Base-by-base conservation (phyloP, 306 rosid species). In the Gillenia trifoliata region DNA sequence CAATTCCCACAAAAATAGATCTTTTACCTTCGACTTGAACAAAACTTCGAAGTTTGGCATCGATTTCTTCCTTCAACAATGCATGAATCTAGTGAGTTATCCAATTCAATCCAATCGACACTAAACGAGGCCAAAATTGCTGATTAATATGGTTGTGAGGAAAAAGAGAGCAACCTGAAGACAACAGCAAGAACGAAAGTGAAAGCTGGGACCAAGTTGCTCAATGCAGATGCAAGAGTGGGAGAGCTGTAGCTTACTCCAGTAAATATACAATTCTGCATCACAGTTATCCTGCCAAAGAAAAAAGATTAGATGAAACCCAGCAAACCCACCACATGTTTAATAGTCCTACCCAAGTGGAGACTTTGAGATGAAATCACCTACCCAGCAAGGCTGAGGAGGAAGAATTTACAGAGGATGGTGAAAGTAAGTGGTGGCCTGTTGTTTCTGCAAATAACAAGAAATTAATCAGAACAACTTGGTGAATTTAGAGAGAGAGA, bases 171-270 rank as follows among this genome's bases (percentile, higher is more conserved):
- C 36, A 61, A 85, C 90, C 87, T 78, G 85, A 86, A 80, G 41
- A 70, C 4, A 47, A 83, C 71, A 47, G 87, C 85, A 71, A 86
- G 85, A 4, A 86, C 9, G 75, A 86, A 81, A 10, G 90, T 83
- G 71, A 83, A 72, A 69, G 78, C 86, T 10, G 90, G 90, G 31
- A 81, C 57, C 57, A 86, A 74, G 72, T 78, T 86, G 22, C 78
- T 54, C 70, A 86, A 30, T 23, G 90, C 90, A 63, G 85, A 72
- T 8, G 78, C 81, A 81, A 83, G 86, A 41, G 79, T 85, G 9
- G 90, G 90, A 38, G 90, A 86, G 71, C 90, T 86, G 64, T 72
- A 86, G 49, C 64, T 69, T 47, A 86, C 67, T 4, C 86, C 90
- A 31, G 81, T 60, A 38, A 83, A 49, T 3, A 66, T 75, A 83